Conservation (phyloP, 2,329 filamentous ascomycete genomes). For the Pseudomassariella vexata region DNA sequence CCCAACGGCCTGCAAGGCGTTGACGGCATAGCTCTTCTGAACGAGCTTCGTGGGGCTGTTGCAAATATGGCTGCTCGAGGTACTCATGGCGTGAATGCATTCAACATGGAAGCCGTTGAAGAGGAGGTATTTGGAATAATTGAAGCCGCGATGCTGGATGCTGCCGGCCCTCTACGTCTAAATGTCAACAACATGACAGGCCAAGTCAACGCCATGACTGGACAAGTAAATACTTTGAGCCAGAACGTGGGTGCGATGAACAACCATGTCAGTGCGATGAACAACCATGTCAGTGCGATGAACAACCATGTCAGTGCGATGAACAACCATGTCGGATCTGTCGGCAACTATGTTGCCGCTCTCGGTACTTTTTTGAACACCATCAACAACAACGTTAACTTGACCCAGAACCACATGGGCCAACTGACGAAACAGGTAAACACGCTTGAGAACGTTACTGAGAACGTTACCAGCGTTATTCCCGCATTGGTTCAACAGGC, state of each 20-base stretch:
- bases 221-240: conserved; percentile 4
- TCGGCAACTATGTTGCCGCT: conserved; percentile 16
- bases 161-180: conserved; percentile 11
- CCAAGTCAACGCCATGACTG: background rate
- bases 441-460: conserved; percentile 18
- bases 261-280: conserved; percentile 4
- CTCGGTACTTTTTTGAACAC: conserved; percentile 18
- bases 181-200: conserved; percentile 5
- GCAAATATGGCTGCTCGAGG: conserved; percentile 34
- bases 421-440: conserved; percentile 10
- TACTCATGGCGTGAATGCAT: conserved; percentile 4
- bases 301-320: conserved; percentile 18
- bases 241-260: conserved; percentile 1
- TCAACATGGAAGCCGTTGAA: conserved; percentile 15
- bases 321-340: conserved; percentile 6
- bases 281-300: conserved; percentile 18
- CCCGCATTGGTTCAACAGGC: conserved; percentile 16
- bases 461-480: conserved; percentile 19
- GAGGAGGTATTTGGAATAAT: conserved; percentile 17
- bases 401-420: conserved; percentile 4
- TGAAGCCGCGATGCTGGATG: conserved; percentile 13
- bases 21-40: conserved; percentile 10
- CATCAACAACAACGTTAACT: conserved; percentile 17
- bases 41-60: conserved; percentile 10
- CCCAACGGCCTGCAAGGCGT: conserved; percentile 7